Base-by-base conservation (phyloP, 257 asterid genomes). In the Solanum stenotomum region DNA sequence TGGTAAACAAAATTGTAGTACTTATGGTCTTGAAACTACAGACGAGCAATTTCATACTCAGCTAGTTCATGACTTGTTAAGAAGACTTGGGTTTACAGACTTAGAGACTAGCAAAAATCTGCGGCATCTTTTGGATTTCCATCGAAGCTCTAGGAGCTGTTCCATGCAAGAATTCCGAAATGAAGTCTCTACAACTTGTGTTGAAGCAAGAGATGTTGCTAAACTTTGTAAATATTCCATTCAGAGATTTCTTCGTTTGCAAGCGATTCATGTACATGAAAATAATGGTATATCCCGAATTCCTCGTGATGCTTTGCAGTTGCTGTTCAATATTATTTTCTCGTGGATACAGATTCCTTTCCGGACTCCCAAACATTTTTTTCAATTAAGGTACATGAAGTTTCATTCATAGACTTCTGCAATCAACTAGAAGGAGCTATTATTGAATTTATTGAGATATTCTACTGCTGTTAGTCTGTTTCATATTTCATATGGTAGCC, bases 261-360 rank as follows among this genome's bases (percentile, higher is more conserved):
- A 82, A 87, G 92, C 88, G 59, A 81, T 52, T 87, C 33, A 11
- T 25, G 82, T 79, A 59, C 88, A 44, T 86, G 89, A 89, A 71
- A 88, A 84, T 74, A 92, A 88, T 86, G 81, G 88, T 29, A 37
- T 63, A 49, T 79, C 89, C 85, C 91, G 63, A 44, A 65, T 89
- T 91, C 85, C 88, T 52, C 23, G 38, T 71, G 89, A 88, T 42
- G 94, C 95, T 74, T 87, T 91, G 13, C 90, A 90, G 23, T 91
- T 96, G 87, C 88, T 97, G 90, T 89, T 87, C 89, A 90, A 87
- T 70, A 65, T 93, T 49, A 88, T 94, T 87, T 92, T 93, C 49
- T 90, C 89, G 70, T 88, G 93, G 93, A 89, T 93, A 92, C 93
- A 83, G 88, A 93, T 94, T 83, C 95, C 99, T 85, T 94, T 93